These are phyloP conservation scores for Penicillium sp. DNA, from an alignment of 2,329 filamentous ascomycete species.

Conservation along the genomic window DNA sequence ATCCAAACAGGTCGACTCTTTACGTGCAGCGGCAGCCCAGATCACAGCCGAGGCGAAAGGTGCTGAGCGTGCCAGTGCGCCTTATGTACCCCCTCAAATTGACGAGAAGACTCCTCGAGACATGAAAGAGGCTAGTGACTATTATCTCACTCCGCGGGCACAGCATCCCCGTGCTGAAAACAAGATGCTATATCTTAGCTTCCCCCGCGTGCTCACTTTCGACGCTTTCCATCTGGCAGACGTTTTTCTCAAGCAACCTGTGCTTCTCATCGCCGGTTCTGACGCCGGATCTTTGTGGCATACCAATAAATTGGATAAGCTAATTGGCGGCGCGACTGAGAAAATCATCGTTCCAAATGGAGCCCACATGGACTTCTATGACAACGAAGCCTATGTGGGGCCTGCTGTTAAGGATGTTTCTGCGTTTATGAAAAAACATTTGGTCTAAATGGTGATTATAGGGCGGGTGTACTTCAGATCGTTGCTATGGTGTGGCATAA, in stretches of 20 bases:
- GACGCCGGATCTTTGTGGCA: slow-evolving; percentile 15
- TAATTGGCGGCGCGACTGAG: slow-evolving; percentile 28
- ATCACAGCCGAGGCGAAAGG: slow-evolving; percentile 15
- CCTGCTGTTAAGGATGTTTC: not conserved
- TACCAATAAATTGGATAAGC: slow-evolving; percentile 15
- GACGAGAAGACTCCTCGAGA: slow-evolving; percentile 2
- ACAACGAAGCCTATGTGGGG: not conserved
- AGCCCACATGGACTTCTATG: slow-evolving; percentile 28
- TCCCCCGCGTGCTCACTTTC: slow-evolving; percentile 26
- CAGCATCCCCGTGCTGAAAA: slow-evolving; percentile 24
- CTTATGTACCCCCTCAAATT: not conserved
- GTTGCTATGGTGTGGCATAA: too few species aligned
- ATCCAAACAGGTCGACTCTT: slow-evolving; percentile 7
- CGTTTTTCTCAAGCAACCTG: slow-evolving; percentile 25
- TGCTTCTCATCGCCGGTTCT: slow-evolving; percentile 24
- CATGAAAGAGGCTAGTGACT: slow-evolving; percentile 6
- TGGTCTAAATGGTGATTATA: too few species aligned
- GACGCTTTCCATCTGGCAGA: slow-evolving; percentile 20
- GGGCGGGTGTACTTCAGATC: too few species aligned
- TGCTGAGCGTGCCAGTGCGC: slow-evolving; percentile 14
- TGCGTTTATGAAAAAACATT: not conserved
- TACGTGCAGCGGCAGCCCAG: slow-evolving; percentile 4
- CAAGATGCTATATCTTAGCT: slow-evolving; percentile 18
- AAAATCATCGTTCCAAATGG: slow-evolving; percentile 32
- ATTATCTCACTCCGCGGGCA: slow-evolving; percentile 24